Base-by-base conservation (phyloP, 164 flowering plant species). In the Magnolia kwangsiensis region DNA sequence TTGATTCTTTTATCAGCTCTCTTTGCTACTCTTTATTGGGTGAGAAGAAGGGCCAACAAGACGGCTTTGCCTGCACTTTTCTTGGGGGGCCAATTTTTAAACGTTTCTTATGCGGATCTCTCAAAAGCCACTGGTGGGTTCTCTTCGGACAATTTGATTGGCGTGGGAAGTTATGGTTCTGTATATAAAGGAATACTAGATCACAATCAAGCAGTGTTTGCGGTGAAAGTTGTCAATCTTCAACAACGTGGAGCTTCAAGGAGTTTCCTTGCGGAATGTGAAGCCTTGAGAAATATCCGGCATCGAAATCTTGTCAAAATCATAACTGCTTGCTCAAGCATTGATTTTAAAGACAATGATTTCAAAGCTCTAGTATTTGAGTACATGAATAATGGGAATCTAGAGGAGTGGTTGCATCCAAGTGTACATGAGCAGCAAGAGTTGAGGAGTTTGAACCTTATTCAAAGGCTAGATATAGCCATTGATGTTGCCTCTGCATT, bases 351-450 rank as follows among this genome's bases (percentile, higher is more conserved):
- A 24, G 79, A 70, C 1, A 67, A 77, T 27, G 72, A 72, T 72
- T 77, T 77, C 72, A 77, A 77, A 66, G 79, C 75, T 7, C 19
- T 78, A 29, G 76, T 78, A 14, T 77, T 51, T 67, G 67, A 77
- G 75, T 77, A 20, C 72, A 77, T 77, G 75, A 37, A 37, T 7
- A 77, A 77, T 50, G 75, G 79, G 20, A 65, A 63, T 55, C 72
- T 72, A 0, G 76, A 78, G 5, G 4, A 55, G 19, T 78, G 76
- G 80, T 73, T 78, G 73, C 80, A 73, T 49, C 80, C 80, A 8
- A 18, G 10, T 50, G 10, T 13, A 13, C 45, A 45, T 7, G 51
- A 31, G 23, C 69, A 24, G 1, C 51, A 23, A 13, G 64, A 31
- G 3, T 16, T 4, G 6, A 67, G 8, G n/a, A 59, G 24, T 19